Evolutionary conservation across 257 asterid genomes (phyloP).

Genomic region (Scutellaria baicalensis): DNA sequence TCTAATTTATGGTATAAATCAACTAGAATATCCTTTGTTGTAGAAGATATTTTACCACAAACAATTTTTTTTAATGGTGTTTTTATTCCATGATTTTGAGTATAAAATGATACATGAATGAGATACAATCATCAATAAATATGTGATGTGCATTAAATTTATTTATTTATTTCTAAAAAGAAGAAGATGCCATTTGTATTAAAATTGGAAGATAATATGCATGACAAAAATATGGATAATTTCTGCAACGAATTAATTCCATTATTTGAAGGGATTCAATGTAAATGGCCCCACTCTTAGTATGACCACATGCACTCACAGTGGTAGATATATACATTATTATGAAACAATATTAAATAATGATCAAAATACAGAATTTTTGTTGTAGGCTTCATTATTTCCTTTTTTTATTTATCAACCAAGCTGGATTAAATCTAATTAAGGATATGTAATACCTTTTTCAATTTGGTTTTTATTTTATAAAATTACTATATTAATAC

Average conservation of each 20-base stretch:
- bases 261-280: background rate
- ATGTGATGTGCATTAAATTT: background rate
- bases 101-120: too few species aligned
- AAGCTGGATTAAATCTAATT: background rate
- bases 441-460: background rate
- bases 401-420: background rate
- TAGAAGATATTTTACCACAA: too few species aligned
- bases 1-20: too few species aligned
- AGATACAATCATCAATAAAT: background rate
- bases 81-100: too few species aligned
- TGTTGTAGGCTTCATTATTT: background rate
- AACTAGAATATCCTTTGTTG: too few species aligned
- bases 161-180: too few species aligned
- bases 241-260: background rate
- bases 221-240: background rate
- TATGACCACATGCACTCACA: background rate
- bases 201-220: background rate
- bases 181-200: too few species aligned
- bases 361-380: background rate
- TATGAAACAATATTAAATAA: background rate
- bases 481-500: background rate
- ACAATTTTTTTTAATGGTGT: too few species aligned
- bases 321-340: background rate
- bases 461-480: background rate
- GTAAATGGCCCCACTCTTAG: slow-evolving; percentile 10